Conservation (phyloP, 768 basidiomycete genomes). For the Scleroderma citrinum region DNA sequence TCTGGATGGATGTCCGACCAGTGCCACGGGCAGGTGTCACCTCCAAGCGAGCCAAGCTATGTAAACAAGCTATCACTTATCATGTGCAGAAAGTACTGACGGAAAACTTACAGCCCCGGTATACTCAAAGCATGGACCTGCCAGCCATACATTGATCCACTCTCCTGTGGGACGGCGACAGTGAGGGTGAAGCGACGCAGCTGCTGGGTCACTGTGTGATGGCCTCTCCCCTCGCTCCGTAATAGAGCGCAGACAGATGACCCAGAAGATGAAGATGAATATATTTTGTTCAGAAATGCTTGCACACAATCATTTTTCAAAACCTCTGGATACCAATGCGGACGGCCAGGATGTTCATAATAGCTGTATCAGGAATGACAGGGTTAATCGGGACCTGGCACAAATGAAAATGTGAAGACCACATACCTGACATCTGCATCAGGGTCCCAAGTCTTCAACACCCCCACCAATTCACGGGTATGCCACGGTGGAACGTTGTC, state of each 20-base stretch:
- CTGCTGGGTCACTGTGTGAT: not conserved
- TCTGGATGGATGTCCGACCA: conserved; percentile 10
- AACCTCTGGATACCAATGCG: conserved; percentile 67
- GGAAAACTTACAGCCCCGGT: conserved; percentile 62
- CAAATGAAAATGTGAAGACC: not conserved
- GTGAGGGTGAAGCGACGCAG: conserved; percentile 58
- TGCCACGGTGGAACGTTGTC: conserved; percentile 89
- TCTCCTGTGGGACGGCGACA: conserved; percentile 60
- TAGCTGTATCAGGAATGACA: conserved; percentile 34
- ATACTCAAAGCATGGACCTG: conserved; percentile 48
- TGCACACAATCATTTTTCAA: conserved; percentile 51
- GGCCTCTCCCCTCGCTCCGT: not conserved
- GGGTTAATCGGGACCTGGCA: not conserved
- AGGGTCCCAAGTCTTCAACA: conserved; percentile 53
- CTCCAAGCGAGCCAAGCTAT: conserved; percentile 10
- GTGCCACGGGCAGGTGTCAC: conserved; percentile 5
- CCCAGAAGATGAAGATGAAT: conserved; percentile 5
- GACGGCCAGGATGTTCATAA: conserved; percentile 53
- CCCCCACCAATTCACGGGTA: conserved; percentile 56
- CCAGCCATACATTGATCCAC: conserved; percentile 68
- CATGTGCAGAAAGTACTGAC: conserved; percentile 6
- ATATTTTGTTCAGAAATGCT: conserved; percentile 44
- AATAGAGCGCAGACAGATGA: not conserved
- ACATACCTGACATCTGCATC: conserved; percentile 49
- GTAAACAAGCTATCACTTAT: not conserved